A percentile compares a stretch with the other conserved stretches of the same genome.
These are phyloP conservation scores for Naegleria lovaniensis DNA, from an alignment of 208 protist genomes.

Conservation along the genomic window DNA sequence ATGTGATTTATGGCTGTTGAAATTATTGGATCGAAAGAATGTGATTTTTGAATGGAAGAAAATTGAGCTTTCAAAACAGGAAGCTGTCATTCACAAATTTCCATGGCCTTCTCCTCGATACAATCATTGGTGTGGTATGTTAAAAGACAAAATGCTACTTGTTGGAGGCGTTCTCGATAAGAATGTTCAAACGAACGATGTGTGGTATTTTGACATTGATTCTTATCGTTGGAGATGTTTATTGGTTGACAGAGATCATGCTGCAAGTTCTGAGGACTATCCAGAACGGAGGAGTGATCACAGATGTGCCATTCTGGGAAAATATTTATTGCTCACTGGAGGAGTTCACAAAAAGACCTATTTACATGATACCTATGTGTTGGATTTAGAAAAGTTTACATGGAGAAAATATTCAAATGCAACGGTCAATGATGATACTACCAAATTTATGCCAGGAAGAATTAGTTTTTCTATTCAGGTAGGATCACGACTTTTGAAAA, in stretches of 20 bases:
- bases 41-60: slow-evolving; percentile 1
- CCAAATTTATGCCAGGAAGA: not conserved
- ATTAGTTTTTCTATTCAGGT: not conserved
- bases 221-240: not conserved
- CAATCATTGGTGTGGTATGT: not conserved
- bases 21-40: not conserved
- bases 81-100: not conserved
- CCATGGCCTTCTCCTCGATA: not conserved
- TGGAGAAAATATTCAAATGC: not conserved
- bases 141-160: not conserved
- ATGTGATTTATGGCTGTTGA: not conserved
- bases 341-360: not conserved
- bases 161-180: not conserved
- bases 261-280: not conserved
- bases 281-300: not conserved
- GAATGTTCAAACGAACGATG: not conserved
- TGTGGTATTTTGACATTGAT: not conserved
- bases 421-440: not conserved
- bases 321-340: not conserved
- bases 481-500: not conserved
- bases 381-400: not conserved
- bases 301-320: not conserved
- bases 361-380: not conserved
- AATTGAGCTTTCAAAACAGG: not conserved
- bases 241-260: not conserved